A percentile compares a stretch with the other conserved stretches of the same genome.
Conservation (phyloP, 2,329 filamentous ascomycete genomes). For the Exophiala sp. region DNA sequence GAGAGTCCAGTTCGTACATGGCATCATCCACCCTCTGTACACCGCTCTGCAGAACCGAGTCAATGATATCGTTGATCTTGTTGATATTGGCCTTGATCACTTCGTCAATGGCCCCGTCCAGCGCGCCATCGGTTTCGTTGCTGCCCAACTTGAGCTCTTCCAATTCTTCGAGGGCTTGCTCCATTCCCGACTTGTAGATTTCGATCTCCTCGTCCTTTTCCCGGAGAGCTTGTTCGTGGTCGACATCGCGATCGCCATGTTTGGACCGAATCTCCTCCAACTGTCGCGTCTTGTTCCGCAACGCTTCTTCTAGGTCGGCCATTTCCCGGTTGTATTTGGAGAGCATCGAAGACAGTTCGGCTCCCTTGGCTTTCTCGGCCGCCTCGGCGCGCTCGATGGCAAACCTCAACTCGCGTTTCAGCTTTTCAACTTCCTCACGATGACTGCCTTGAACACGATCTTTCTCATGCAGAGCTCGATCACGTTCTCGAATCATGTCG, state of each 20-base stretch:
- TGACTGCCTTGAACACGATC: slow-evolving; percentile 79
- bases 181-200: slow-evolving; percentile 97
- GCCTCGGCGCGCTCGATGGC: slow-evolving; percentile 89
- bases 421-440: slow-evolving; percentile 88
- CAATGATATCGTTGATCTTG: slow-evolving; percentile 96
- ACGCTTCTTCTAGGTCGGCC: slow-evolving; percentile 87
- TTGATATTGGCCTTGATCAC: slow-evolving; percentile 78
- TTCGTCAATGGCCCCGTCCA: slow-evolving; percentile 87
- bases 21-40: slow-evolving; percentile 93
- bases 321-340: slow-evolving; percentile 96
- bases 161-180: slow-evolving; percentile 86
- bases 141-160: slow-evolving; percentile 72
- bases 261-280: slow-evolving; percentile 77
- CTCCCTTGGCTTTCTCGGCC: slow-evolving; percentile 85
- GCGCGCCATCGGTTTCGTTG: slow-evolving; percentile 67
- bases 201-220: slow-evolving; percentile 98
- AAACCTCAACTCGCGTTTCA: slow-evolving; percentile 87
- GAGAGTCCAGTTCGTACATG: slow-evolving; percentile 92
- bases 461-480: slow-evolving; percentile 87
- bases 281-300: slow-evolving; percentile 77
- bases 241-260: slow-evolving; percentile 71
- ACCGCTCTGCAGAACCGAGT: slow-evolving; percentile 88
- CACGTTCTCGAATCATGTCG: slow-evolving; percentile 96
- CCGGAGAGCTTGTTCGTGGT: slow-evolving; percentile 75
- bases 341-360: slow-evolving; percentile 88